Percentiles rank a stretch among this genome's conserved stretches.
Conservation (phyloP, 2,329 filamentous ascomycete genomes). For the Cadophora sp. region DNA sequence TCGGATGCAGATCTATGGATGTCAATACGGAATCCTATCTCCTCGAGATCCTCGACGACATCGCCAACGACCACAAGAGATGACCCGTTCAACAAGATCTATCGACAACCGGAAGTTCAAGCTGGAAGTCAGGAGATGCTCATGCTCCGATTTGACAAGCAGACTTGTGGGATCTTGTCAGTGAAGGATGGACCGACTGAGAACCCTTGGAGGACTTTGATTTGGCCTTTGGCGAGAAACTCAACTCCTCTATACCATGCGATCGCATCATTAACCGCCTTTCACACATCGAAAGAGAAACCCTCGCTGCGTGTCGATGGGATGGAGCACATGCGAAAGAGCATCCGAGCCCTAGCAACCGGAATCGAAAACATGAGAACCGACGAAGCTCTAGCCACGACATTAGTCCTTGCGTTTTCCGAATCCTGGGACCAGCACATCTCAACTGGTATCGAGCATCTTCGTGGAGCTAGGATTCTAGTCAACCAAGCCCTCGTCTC, state of each 20-base stretch:
- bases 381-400: constrained; percentile 73
- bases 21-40: constrained; percentile 35
- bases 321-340: constrained; percentile 72
- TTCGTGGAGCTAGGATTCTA: constrained; percentile 70
- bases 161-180: constrained; percentile 74
- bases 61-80: constrained; percentile 32
- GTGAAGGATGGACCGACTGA: constrained; percentile 73
- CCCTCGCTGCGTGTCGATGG: constrained; percentile 65
- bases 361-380: constrained; percentile 68
- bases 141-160: constrained; percentile 66
- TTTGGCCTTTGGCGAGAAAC: constrained; percentile 72
- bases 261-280: constrained; percentile 72
- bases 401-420: constrained; percentile 70
- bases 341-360: constrained; percentile 63
- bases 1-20: constrained; percentile 41
- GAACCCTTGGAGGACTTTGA: constrained; percentile 73
- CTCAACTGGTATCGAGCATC: constrained; percentile 71
- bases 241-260: constrained; percentile 73
- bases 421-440: constrained; percentile 76
- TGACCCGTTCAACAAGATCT: constrained; percentile 45
- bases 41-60: constrained; percentile 36
- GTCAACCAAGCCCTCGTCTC: constrained; percentile 62
- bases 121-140: constrained; percentile 65
- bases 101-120: constrained; percentile 55
- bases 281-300: constrained; percentile 66